These are phyloP conservation scores for Fomitopsis betulina DNA, from an alignment of 1,284 basidiomycete genomes.

Conservation along the genomic window DNA sequence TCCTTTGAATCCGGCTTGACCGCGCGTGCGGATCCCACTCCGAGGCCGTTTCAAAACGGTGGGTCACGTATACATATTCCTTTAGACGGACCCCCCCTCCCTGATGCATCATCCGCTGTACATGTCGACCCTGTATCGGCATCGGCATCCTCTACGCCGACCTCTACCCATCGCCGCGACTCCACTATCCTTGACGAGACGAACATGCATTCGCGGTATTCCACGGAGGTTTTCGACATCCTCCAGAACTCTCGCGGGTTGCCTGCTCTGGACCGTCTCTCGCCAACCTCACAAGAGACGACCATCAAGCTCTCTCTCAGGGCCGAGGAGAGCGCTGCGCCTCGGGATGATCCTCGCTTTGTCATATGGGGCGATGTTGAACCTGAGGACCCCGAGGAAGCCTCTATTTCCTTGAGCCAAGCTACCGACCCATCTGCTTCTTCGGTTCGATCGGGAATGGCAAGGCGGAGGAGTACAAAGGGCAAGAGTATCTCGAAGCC, in stretches of 20 bases:
- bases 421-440: slow-evolving; percentile 34
- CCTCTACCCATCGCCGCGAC: slow-evolving; percentile 3
- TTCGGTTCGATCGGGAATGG: slow-evolving; percentile 34
- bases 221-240: slow-evolving; percentile 73
- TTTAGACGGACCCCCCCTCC: neutral
- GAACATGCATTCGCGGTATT: slow-evolving; percentile 55
- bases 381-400: slow-evolving; percentile 35
- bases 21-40: slow-evolving; percentile 41
- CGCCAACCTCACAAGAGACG: slow-evolving; percentile 42
- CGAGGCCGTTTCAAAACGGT: neutral
- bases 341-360: slow-evolving; percentile 81
- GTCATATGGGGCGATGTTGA: slow-evolving; percentile 79
- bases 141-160: neutral
- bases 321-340: slow-evolving; percentile 59
- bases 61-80: neutral
- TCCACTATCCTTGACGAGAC: slow-evolving; percentile 30
- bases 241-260: slow-evolving; percentile 77
- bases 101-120: neutral
- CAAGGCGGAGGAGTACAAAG: slow-evolving; percentile 30
- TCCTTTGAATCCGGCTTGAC: slow-evolving; percentile 78
- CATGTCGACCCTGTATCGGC: neutral
- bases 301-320: slow-evolving; percentile 65
- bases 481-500: slow-evolving; percentile 15
- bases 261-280: slow-evolving; percentile 57
- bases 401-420: slow-evolving; percentile 40